A percentile compares a stretch with the other conserved stretches of the same genome.
These are phyloP conservation scores for Aspergillus pseudoterreus DNA, from an alignment of 2,329 filamentous ascomycete species.

Conservation along the genomic window DNA sequence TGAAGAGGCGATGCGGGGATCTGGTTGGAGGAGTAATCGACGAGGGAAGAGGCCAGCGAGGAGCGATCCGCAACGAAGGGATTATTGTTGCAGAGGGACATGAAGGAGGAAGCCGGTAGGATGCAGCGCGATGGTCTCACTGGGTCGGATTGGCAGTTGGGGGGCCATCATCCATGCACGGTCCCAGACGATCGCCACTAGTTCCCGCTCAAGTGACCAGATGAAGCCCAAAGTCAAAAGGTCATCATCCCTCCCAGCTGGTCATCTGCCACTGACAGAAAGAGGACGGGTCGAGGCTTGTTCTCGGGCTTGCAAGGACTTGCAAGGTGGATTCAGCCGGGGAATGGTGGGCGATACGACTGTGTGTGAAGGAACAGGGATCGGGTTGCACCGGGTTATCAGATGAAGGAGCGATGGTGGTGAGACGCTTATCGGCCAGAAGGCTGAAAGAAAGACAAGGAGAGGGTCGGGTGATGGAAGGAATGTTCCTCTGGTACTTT, in stretches of 20 bases:
- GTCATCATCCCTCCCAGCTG: neutral
- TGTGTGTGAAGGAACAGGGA: too few species aligned
- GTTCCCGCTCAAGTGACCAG: conserved; percentile 27
- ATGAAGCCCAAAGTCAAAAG: conserved; percentile 7
- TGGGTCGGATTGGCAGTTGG: neutral
- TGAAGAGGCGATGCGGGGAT: neutral
- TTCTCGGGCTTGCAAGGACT: too few species aligned
- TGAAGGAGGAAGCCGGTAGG: neutral
- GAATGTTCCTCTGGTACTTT: neutral
- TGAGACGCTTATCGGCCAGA: too few species aligned
- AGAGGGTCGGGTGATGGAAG: neutral
- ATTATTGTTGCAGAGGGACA: neutral
- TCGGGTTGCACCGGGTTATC: too few species aligned
- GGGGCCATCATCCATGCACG: conserved; percentile 16
- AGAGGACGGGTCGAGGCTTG: too few species aligned
- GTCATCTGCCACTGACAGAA: conserved; percentile 20
- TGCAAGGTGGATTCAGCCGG: too few species aligned
- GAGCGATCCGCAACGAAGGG: neutral
- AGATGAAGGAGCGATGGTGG: too few species aligned
- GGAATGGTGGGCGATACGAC: too few species aligned
- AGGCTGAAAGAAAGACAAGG: neutral
- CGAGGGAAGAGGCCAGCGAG: neutral
- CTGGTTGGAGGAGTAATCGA: neutral
- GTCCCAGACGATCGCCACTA: conserved; percentile 22
- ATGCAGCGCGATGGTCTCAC: neutral